These are phyloP conservation scores for Alternaria gaisen DNA, from an alignment of 2,329 filamentous ascomycete genomes.

Conservation along the genomic window DNA sequence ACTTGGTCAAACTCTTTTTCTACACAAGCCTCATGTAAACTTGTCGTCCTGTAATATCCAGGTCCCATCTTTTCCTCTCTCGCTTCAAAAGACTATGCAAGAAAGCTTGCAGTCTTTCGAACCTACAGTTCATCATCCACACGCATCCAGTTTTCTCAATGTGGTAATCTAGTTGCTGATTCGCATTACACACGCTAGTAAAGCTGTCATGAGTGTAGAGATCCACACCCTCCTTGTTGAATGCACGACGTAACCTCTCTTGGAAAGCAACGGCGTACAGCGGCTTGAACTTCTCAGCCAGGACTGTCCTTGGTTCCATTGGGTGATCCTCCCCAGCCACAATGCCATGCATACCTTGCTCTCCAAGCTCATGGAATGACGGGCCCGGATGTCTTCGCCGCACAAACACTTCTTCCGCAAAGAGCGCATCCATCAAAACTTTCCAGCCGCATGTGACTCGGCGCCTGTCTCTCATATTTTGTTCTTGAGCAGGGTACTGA, in stretches of 20 bases:
- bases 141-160: background rate
- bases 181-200: background rate
- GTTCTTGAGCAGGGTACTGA: too few relatives aligned
- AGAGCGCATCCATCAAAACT: background rate
- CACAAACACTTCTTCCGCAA: background rate
- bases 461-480: background rate
- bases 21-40: too few relatives aligned
- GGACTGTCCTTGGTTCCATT: fast-evolving
- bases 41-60: too few relatives aligned
- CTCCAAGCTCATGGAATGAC: background rate
- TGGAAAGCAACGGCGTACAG: background rate
- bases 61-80: background rate
- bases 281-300: background rate
- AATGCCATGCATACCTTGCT: background rate
- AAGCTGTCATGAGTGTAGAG: background rate
- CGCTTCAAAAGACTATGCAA: background rate
- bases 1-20: fast-evolving
- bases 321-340: background rate
- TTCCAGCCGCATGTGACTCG: background rate
- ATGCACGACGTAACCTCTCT: background rate
- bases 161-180: background rate
- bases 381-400: background rate
- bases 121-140: background rate
- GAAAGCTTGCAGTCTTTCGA: background rate
- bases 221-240: background rate